Evolutionary conservation across 352 stramenopile genomes (phyloP).

Genomic region (Plasmopara muralis): DNA sequence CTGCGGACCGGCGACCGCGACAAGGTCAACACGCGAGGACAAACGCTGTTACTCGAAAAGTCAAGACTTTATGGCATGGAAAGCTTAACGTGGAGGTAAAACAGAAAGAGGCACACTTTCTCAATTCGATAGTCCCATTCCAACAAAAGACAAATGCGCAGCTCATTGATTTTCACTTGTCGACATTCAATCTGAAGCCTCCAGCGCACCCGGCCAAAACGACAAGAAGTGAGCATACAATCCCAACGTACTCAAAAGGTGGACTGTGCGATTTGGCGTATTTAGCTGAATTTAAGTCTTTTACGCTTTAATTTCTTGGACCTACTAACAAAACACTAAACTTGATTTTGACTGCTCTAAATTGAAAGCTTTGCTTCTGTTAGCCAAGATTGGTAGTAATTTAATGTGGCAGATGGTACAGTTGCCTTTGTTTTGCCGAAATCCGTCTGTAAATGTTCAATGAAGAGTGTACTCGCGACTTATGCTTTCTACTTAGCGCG

Average conservation of each 20-base stretch:
- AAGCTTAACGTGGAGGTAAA: constrained; percentile 2
- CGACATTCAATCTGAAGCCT: constrained; percentile 23
- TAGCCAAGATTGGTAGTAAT: too few relatives aligned
- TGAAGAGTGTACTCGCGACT: too few relatives aligned
- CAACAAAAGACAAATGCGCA: constrained; percentile 9
- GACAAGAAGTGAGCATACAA: constrained; percentile 8
- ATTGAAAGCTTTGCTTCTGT: too few relatives aligned
- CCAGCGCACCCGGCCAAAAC: constrained; percentile 5
- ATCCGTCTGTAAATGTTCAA: too few relatives aligned
- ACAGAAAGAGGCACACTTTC: constrained; percentile 1
- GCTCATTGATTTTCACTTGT: constrained; percentile 26
- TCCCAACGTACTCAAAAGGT: constrained; percentile 15
- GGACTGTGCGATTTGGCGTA: constrained; percentile 26
- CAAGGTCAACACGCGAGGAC: constrained; percentile 15
- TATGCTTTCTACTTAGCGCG: too few relatives aligned
- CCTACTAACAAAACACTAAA: too few relatives aligned
- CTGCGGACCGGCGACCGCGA: constrained; percentile 10
- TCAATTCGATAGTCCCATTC: constrained; percentile 3
- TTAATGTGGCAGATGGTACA: too few relatives aligned
- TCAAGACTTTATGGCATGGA: background rate
- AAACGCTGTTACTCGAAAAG: constrained; percentile 2
- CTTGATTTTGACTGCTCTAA: too few relatives aligned
- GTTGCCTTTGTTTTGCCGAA: too few relatives aligned
- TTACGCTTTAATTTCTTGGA: constrained; percentile 12
- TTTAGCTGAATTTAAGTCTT: constrained; percentile 22